Evolutionary conservation across 1,284 basidiomycete species (phyloP), one percentile per base, ranked within the genome.

Genomic region (Crepidotus sp.): DNA sequence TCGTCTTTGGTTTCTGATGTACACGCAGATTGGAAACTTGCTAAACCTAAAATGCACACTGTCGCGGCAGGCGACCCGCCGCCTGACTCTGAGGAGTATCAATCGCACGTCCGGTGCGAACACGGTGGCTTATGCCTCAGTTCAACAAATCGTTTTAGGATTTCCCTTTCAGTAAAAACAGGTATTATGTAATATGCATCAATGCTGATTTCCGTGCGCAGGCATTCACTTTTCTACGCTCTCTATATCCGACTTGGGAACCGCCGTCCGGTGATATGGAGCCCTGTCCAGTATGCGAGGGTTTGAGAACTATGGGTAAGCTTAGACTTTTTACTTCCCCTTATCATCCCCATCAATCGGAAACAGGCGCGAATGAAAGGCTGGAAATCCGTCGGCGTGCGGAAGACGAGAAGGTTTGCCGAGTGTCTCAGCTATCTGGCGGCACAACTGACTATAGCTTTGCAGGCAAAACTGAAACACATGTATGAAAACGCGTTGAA

Each of bases 1-100:
- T 25, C 14, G 2, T 7, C 21, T 19, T 26, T 33, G 36, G 34
- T 2, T 22, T 27, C 22, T 29, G 27, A 14, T 29, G 11, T 29
- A 13, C 4, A 13, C 13, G 19, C 46, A 87, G 87, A 86, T 55
- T 90, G 87, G 87, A 69, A 67, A 57, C 61, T 76, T 41, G 57
- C 62, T 29, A 81, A 74, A 52, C 86, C 87, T 22, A 83, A 73
- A 59, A 85, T 89, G 82, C 86, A 89, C 55, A 59, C 63, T 0
- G 19, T 14, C 32, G 19, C 51, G 62, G 11, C 59, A 68, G 62
- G 59, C 14, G 87, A 90, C 60, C 80, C 80, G 14, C 61, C 74
- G 6, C 87, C 86, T 4, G 77, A 81, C 56, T 65, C 71, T 22
- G 58, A 61, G 6, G 71, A 73, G 25, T 89, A 70, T 59, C 52